Evolutionary conservation across 495 filamentous ascomycete species (phyloP).

Genomic region (Tetracladium marchalianum): DNA sequence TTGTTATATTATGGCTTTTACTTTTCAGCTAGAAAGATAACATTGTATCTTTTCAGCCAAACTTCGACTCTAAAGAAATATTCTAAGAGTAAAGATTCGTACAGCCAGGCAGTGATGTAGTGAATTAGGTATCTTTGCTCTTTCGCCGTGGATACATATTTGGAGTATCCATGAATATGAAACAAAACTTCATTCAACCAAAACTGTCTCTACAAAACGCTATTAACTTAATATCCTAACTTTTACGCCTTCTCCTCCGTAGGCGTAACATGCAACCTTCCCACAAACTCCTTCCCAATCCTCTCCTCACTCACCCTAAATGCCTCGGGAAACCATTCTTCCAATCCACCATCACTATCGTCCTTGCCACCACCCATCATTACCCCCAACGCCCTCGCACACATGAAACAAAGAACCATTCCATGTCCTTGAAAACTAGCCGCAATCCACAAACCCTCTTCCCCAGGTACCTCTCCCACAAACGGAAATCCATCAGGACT

Average conservation of each 20-base stretch:
- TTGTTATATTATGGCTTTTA: too few relatives aligned
- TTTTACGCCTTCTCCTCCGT: background rate
- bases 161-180: too few relatives aligned
- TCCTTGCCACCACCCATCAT: slow-evolving; percentile 31
- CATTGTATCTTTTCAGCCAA: too few relatives aligned
- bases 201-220: too few relatives aligned
- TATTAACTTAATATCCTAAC: too few relatives aligned
- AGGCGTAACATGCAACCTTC: slow-evolving; percentile 22
- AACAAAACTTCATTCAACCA: too few relatives aligned
- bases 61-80: too few relatives aligned
- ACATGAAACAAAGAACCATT: slow-evolving; percentile 48
- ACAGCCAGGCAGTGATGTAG: too few relatives aligned
- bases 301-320: slow-evolving; percentile 37
- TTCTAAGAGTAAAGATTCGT: too few relatives aligned
- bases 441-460: slow-evolving; percentile 38
- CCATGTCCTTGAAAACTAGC: slow-evolving; percentile 49
- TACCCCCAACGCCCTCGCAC: slow-evolving; percentile 38
- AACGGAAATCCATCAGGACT: slow-evolving; percentile 46
- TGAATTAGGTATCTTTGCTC: too few relatives aligned
- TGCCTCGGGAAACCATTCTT: slow-evolving; percentile 40
- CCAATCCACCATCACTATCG: slow-evolving; percentile 14
- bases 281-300: slow-evolving; percentile 31
- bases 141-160: too few relatives aligned
- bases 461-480: slow-evolving; percentile 33
- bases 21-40: too few relatives aligned